Evolutionary conservation across 1,284 basidiomycete species (phyloP), one percentile per base, ranked within the genome.

Genomic region (Trametes versicolor): DNA sequence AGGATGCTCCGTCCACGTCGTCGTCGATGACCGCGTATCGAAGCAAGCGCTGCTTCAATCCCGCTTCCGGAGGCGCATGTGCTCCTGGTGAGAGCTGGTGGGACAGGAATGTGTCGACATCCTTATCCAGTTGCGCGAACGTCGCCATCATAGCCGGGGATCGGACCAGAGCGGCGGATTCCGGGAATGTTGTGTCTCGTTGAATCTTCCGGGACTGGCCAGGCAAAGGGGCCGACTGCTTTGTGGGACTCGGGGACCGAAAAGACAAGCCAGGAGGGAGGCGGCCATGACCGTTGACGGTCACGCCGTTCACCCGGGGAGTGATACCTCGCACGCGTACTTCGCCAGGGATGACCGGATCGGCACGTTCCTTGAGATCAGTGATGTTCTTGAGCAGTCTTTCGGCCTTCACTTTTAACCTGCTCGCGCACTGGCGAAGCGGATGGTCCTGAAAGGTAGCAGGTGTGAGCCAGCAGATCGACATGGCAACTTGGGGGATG

Each of bases 311-410:
- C 29, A 76, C 39, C 58, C 73, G 74, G 15, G 76, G 71, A 0
- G 71, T 69, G 45, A 69, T 63, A 17, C 70, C 65, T 21, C 70
- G 69, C 4, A 66, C 64, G 63, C 80, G 79, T n/a, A 87, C 78
- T 66, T 86, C 80, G 51, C 80, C 73, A 34, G 88, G 88, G 54
- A 88, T 88, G 66, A 74, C 75, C 21, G 89, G 90, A 71, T 90
- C 90, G 7, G 81, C 80, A 58, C 91, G 86, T 69, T 97, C 95
- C 73, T 91, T 92, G 68, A 90, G 88, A 77, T 99, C 97, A 1
- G 92, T 93, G 68, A 99, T 90, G 73, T 97, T 92, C 72, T 89
- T 88, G 36, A 99, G 86, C 32, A 98, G 85, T 70, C 90, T 85
- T 63, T 95, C 91, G 0, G 95, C 91, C 77, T 96, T 96, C 70